Percentiles rank a stretch among this genome's conserved stretches.
Conservation (phyloP, 2,329 filamentous ascomycete genomes). For the Claviceps maximensis region DNA sequence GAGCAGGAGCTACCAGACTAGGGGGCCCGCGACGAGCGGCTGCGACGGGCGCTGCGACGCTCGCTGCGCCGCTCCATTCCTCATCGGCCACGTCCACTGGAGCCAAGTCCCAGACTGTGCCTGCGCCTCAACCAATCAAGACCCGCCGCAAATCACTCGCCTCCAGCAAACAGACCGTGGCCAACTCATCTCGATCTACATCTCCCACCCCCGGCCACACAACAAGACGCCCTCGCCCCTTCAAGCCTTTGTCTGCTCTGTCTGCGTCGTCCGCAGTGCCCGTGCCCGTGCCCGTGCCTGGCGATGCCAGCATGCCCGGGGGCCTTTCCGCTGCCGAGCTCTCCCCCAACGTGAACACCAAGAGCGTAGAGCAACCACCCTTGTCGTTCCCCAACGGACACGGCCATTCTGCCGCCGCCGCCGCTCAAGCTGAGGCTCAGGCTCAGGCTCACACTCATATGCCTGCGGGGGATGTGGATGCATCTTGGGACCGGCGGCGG, state of each 20-base stretch:
- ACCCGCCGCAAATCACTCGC: constrained; percentile 26
- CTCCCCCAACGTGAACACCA: constrained; percentile 19
- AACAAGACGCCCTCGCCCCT: constrained; percentile 11
- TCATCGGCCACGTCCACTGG: constrained; percentile 5
- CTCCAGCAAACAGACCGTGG: constrained; percentile 22
- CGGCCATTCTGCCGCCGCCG: constrained; percentile 5
- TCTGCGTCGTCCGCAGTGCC: background rate
- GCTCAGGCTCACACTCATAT: constrained; percentile 13
- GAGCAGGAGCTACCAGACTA: too few species aligned
- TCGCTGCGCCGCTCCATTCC: background rate
- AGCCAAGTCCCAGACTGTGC: constrained; percentile 22
- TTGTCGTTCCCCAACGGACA: constrained; percentile 2
- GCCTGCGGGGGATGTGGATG: constrained; percentile 17
- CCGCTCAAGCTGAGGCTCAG: too few species aligned
- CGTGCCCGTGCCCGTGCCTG: constrained; percentile 1
- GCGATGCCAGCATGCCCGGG: constrained; percentile 28
- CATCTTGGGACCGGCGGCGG: constrained; percentile 22
- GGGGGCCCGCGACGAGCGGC: background rate
- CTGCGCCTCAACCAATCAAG: constrained; percentile 19
- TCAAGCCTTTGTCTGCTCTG: constrained; percentile 12
- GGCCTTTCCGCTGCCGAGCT: constrained; percentile 21
- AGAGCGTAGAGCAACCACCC: constrained; percentile 7
- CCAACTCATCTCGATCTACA: constrained; percentile 24
- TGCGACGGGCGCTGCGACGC: background rate
- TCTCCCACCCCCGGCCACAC: constrained; percentile 16